Evolutionary conservation across 805 yeast genomes (phyloP), one percentile per base, ranked within the genome.

Genomic region (Metschnikowia bowlesiae): DNA sequence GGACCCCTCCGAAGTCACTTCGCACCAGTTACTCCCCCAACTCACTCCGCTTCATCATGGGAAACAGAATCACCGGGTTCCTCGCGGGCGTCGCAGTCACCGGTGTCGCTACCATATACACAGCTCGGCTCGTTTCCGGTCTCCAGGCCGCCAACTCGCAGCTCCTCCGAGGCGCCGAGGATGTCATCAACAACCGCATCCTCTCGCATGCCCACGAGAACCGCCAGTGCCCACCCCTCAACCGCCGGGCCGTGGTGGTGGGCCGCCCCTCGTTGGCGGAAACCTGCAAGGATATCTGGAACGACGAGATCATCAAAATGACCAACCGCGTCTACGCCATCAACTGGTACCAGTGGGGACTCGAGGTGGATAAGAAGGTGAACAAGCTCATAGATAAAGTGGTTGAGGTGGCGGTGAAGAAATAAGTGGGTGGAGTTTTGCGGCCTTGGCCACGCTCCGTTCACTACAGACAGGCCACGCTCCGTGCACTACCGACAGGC

Each of bases 281-380:
- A 64, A 84, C 90, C 0, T 71, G 79, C 53, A 85, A 83, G 56
- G 95, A 87, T 60, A 74, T 87, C 39, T 87, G 96, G 96, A 84
- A 87, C 62, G 82, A 80, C 41, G 91, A 86, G 62, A 77, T 87
- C 48, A 75, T 85, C 50, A 73, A 70, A 40, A 76, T 79, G 51
- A 87, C 83, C 22, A 81, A 82, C 56, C 84, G 86, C 80, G 57
- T 85, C 11, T 85, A 85, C 60, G 60, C 76, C 43, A 71, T 80
- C 53, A 74, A 76, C 62, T 68, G 81, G 77, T 70, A 78, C 65
- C 67, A 69, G 50, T 58, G 64, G 57, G 75, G 74, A 1, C 57
- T 70, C 37, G 59, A 65, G 28, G 63, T 66, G 13, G 75, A 73
- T 57, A 59, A 63, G 49, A 65, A 68, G 57, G 44, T 70, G 38